Evolutionary conservation across 2,329 filamentous ascomycete genomes (phyloP), one percentile per base, ranked within the genome.

Genomic region (Epichloe brachyelytri): DNA sequence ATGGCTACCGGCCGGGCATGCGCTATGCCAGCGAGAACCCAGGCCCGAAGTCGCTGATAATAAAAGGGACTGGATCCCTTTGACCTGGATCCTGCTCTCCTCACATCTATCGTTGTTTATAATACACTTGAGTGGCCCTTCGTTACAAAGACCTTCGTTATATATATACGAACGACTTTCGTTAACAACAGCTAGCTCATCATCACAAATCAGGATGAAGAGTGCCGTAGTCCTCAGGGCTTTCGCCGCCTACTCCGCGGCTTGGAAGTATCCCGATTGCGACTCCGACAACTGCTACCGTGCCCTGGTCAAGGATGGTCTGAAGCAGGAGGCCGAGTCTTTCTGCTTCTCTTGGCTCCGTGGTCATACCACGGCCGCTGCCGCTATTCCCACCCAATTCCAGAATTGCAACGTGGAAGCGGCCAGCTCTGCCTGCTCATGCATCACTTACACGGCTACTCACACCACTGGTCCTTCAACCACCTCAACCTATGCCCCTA

Each of bases 391-490:
- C 5, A 55, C 60, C 8, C 55, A 64, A 45, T 68, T 60, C 55
- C 43, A 39, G 54, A 62, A 63, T 60, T 69, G 67, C 53, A 46
- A 46, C 39, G 51, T 49, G 43, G 49, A 55, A 14, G 52, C 51
- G 26, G 57, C 62, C 49, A 58, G 55, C 55, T 69, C 67, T 41
- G 66, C 64, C 43, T 69, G 67, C 61, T 68, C 65, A 5, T 69
- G 66, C 59, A 59, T 68, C 57, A 61, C 62, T 51, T 67, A 68
- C 57, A 63, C 63, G 43, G 57, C 62, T 43, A 65, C 63, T 19
- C 61, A 63, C 53, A 56, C 56, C 12, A 54, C 50, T 38, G 53
- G 50, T 38, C 12, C 15, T 37, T 37, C 43, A 33, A 51, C 46
- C 17, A 12, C 15, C 14, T 19, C 2, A 4, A 26, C 30, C 19